A percentile compares a stretch with the other conserved stretches of the same genome.
Conservation (phyloP, 257 asterid species). For the Capsicum rhomboideum region DNA sequence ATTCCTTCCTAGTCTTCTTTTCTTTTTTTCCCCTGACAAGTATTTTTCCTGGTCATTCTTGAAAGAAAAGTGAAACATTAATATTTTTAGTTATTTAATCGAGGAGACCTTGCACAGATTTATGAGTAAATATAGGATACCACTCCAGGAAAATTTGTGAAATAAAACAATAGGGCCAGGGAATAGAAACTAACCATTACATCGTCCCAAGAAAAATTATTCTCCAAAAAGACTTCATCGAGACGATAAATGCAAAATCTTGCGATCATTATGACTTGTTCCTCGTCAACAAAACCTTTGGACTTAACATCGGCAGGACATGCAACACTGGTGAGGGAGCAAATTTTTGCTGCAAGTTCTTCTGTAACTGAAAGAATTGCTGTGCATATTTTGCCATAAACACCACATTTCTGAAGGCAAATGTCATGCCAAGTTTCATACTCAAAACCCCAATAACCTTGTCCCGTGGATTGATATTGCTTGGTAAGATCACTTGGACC, state of each 20-base stretch:
- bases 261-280: conserved; percentile 36
- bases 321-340: conserved; percentile 13
- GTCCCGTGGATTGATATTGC: conserved; percentile 22
- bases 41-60: background rate
- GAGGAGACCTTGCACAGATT: background rate
- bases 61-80: background rate
- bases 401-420: conserved; percentile 55
- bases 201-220: conserved; percentile 62
- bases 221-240: conserved; percentile 48
- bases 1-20: background rate
- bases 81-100: background rate
- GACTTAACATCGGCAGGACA: conserved; percentile 14
- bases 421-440: conserved; percentile 58
- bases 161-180: background rate
- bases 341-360: conserved; percentile 40
- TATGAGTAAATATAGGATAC: background rate
- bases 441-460: conserved; percentile 51
- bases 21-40: background rate
- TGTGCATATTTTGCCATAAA: conserved; percentile 50
- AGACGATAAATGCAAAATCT: conserved; percentile 62
- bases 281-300: conserved; percentile 20
- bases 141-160: background rate
- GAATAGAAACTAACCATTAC: conserved; percentile 49
- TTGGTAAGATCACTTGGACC: conserved; percentile 20
- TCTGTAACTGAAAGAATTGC: conserved; percentile 52